Conservation (phyloP, 768 basidiomycete species). For the Pilatotrama ljubarskyi region DNA sequence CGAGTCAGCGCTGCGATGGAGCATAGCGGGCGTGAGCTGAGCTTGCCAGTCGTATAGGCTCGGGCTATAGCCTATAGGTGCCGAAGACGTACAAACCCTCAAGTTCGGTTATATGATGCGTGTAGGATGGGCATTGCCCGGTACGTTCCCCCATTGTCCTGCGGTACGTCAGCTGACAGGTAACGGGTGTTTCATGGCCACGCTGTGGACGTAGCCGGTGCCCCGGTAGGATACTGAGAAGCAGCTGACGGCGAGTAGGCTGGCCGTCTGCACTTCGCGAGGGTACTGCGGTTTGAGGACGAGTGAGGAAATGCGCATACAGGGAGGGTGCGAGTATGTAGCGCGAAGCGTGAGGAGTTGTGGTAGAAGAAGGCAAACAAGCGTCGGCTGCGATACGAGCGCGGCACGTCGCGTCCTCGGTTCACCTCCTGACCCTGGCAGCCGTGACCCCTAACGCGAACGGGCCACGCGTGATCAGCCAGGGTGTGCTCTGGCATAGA, state of each 20-base stretch:
- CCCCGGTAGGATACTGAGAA: background rate
- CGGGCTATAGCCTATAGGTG: background rate
- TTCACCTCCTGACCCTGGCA: no score
- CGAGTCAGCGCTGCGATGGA: no score
- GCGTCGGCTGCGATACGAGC: slow-evolving; percentile 5
- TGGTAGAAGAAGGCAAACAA: background rate
- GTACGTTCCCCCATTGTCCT: background rate
- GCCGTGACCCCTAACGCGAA: no score
- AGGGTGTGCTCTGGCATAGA: no score
- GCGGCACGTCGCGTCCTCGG: background rate
- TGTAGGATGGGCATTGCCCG: background rate
- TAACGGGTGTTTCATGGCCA: slow-evolving; percentile 3
- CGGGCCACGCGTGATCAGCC: no score
- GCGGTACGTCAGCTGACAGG: background rate
- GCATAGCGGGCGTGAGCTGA: background rate
- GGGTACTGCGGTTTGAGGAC: background rate
- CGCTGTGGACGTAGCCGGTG: background rate
- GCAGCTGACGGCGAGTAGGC: background rate
- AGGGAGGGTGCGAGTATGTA: background rate
- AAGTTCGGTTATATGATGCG: background rate
- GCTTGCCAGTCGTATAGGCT: background rate
- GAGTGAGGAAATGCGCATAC: background rate
- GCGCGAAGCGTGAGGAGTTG: background rate
- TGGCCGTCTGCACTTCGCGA: background rate
- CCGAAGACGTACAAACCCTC: slow-evolving; percentile 8